Evolutionary conservation across 139 green algal genomes (phyloP), one percentile per base, ranked within the genome.

Genomic region (Auxenochlorella protothecoides): DNA sequence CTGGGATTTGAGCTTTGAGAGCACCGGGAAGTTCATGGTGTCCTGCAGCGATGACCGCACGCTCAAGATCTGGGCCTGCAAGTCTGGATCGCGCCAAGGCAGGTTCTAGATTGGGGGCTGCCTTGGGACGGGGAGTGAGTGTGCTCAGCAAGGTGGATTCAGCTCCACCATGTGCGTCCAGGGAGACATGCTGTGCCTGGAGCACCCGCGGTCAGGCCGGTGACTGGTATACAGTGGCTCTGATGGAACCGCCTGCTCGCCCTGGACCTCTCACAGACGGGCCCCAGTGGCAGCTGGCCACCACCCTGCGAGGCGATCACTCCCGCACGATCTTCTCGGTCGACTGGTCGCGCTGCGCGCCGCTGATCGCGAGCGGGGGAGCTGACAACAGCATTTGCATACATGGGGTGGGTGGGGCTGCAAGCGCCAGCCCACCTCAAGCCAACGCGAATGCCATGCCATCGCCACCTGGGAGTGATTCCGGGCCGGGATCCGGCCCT

Each of bases 1-100:
- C 5, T 97, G 92, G 92, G 84, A 75, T 3, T 69, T 93, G 7
- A 72, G 76, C 2, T 97, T 97, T 75, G 79, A 88, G 55, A 15
- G 66, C 0, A 53, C 57, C 3, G 92, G 92, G 5, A 44, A 60
- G 15, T 78, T 76, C 15, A 88, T 96, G 83, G 91, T 84, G 8
- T 93, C 92, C 3, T 91, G 84, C 80, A 92, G 89, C 73, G 92
- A 93, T 65, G 92, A 97, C 80, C 55, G 59, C 10, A 95, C 83
- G 1, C 59, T 97, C 9, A 83, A 80, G n/a, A 54, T 96, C 12
- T 96, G 90, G 85, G 61, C 16, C 7, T 75, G 70, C 66, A 9
- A 44, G 27, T 44, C 27, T 44, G 27, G 0, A 44, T 44, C 27
- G 27, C 27, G 27, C 27, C 27, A 44, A 44, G 27, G 27, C 27